These are phyloP conservation scores for Diversispora epigaea DNA, from an alignment of 192 early-diverging fungal species.

Conservation along the genomic window DNA sequence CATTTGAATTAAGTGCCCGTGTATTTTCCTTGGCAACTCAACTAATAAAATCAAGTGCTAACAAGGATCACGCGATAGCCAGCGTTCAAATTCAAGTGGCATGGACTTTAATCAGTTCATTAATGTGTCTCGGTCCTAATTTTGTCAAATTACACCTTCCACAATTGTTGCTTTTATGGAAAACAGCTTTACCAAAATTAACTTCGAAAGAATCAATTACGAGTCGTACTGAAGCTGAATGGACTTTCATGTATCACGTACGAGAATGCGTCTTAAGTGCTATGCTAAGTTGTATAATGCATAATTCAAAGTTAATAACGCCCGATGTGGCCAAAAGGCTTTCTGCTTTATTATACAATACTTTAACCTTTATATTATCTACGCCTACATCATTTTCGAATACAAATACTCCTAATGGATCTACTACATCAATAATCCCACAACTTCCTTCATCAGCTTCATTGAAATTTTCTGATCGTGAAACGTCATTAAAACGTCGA, in stretches of 20 bases:
- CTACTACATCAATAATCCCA: constrained; percentile 26
- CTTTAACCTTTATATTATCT: constrained; percentile 57
- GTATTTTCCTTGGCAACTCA: constrained; percentile 76
- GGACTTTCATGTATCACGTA: constrained; percentile 56
- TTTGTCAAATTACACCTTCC: constrained; percentile 79
- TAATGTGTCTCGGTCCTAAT: constrained; percentile 79
- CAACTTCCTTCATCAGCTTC: constrained; percentile 40
- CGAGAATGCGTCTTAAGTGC: constrained; percentile 70
- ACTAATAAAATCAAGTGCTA: constrained; percentile 61
- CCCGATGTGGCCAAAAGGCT: constrained; percentile 78
- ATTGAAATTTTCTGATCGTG: constrained; percentile 53
- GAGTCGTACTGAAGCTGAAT: constrained; percentile 61
- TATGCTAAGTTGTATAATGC: constrained; percentile 68
- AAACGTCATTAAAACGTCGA: constrained; percentile 61
- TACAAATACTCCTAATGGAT: constrained; percentile 38
- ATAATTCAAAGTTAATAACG: constrained; percentile 65
- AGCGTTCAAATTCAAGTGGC: constrained; percentile 68
- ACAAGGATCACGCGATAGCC: constrained; percentile 61
- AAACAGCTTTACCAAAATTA: constrained; percentile 71
- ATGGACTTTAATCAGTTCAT: constrained; percentile 73
- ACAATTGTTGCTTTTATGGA: constrained; percentile 79
- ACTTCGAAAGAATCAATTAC: constrained; percentile 61
- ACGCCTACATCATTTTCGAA: constrained; percentile 53
- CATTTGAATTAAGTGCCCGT: constrained; percentile 77
- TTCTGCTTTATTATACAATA: constrained; percentile 71